A percentile compares a stretch with the other conserved stretches of the same genome.
phyloP scores from a whole-genome alignment of 495 filamentous ascomycete species.

The Haplographium delicatum region DNA sequence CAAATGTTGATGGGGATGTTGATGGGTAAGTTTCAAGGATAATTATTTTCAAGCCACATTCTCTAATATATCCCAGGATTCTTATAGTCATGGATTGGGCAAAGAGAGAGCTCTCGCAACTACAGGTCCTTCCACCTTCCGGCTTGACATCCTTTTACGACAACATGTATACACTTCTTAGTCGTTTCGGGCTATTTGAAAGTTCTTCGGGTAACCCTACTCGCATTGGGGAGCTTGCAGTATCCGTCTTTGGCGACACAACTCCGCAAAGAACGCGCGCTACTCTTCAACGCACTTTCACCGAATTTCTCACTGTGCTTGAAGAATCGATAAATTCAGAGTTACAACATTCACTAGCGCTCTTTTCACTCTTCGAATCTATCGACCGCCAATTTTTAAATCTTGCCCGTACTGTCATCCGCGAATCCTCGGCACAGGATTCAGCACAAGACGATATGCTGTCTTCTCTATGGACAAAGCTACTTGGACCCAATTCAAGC shows the following conservation, averaged over 20 bases:
- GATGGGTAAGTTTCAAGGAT: conserved; percentile 57
- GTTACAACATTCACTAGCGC: conserved; percentile 64
- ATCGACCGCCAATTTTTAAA: conserved; percentile 88
- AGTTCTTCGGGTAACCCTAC: conserved; percentile 57
- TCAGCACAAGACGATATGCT: conserved; percentile 73
- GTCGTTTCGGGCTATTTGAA: conserved; percentile 64
- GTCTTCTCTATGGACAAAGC: conserved; percentile 75
- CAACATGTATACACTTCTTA: conserved; percentile 75
- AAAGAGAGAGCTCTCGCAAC: conserved; percentile 63
- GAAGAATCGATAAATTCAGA: conserved; percentile 86
- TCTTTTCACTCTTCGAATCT: conserved; percentile 79
- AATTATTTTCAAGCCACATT: too few relatives aligned
- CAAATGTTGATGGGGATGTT: conserved; percentile 86
- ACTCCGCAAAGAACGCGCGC: conserved; percentile 70
- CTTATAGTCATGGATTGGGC: conserved; percentile 95
- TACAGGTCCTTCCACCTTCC: conserved; percentile 43
- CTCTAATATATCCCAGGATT: conserved; percentile 57
- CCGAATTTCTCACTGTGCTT: conserved; percentile 78
- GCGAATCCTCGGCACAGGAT: conserved; percentile 75
- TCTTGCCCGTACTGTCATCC: conserved; percentile 76
- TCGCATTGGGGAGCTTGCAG: conserved; percentile 56
- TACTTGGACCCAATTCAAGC: conserved; percentile 65
- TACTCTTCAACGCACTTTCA: conserved; percentile 79
- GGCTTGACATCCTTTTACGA: conserved; percentile 61
- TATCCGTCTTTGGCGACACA: conserved; percentile 71